phyloP scores from a whole-genome alignment of 306 rosid genomes.

The Chamaecrista fasciculata region DNA sequence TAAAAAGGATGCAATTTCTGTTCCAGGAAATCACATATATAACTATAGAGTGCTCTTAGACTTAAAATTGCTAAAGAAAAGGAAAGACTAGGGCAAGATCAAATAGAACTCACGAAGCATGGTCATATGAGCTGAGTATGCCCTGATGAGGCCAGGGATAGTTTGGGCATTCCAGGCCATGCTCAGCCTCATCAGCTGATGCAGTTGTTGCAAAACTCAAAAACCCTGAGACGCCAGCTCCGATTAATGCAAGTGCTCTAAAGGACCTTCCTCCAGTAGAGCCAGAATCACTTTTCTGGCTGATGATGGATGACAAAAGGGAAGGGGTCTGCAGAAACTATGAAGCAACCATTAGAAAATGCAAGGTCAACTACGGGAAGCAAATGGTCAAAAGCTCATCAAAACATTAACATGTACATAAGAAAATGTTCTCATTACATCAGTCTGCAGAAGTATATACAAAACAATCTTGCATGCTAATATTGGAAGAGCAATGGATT shows the following conservation, averaged over 20 bases:
- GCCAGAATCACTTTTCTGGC: conserved; percentile 55
- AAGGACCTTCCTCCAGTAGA: conserved; percentile 61
- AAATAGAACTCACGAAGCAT: conserved; percentile 71
- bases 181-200: conserved; percentile 95
- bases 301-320: conserved; percentile 46
- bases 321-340: conserved; percentile 50
- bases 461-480: neutral
- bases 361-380: neutral
- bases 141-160: conserved; percentile 99
- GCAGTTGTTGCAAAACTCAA: conserved; percentile 75
- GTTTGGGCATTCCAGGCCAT: conserved; percentile 79
- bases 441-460: neutral
- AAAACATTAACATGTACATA: neutral
- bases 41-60: neutral
- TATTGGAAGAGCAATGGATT: neutral
- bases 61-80: neutral
- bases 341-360: conserved; percentile 17
- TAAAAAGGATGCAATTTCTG: neutral
- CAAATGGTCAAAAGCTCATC: neutral
- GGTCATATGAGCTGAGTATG: conserved; percentile 94
- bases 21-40: neutral
- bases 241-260: conserved; percentile 81
- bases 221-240: conserved; percentile 80
- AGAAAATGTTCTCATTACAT: neutral
- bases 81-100: neutral